A percentile compares a stretch with the other conserved stretches of the same genome.
Evolutionary conservation across 1,139 yeast species (phyloP).

Genomic region (Blastobotrys elegans): DNA sequence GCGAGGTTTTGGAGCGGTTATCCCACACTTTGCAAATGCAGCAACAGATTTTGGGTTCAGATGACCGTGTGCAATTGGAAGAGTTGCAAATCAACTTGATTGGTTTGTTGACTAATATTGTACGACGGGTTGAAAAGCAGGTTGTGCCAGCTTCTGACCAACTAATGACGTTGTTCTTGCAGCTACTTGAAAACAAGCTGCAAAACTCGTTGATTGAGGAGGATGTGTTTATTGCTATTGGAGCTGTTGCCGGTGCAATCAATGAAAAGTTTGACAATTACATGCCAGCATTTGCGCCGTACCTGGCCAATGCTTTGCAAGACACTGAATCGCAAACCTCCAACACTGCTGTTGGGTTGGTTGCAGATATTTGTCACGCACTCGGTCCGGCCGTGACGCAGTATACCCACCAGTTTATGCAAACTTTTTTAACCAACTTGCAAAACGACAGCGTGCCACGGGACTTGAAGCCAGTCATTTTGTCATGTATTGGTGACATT

Average conservation of each 20-base stretch:
- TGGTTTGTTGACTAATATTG: slow-evolving; percentile 80
- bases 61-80: slow-evolving; percentile 72
- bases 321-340: slow-evolving; percentile 82
- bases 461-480: slow-evolving; percentile 78
- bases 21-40: slow-evolving; percentile 59
- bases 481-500: slow-evolving; percentile 95
- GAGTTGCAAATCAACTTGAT: slow-evolving; percentile 85
- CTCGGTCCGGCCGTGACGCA: slow-evolving; percentile 68
- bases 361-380: slow-evolving; percentile 96
- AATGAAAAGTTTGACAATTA: slow-evolving; percentile 67
- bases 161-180: slow-evolving; percentile 78
- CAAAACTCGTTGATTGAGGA: slow-evolving; percentile 83
- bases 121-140: slow-evolving; percentile 71
- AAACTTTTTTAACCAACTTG: slow-evolving; percentile 67
- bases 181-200: slow-evolving; percentile 53
- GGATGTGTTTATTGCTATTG: slow-evolving; percentile 86
- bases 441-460: slow-evolving; percentile 62
- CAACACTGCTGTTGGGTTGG: slow-evolving; percentile 86
- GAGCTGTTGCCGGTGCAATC: slow-evolving; percentile 80
- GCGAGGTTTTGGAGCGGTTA: slow-evolving; percentile 66
- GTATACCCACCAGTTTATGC: slow-evolving; percentile 78
- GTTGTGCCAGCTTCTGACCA: slow-evolving; percentile 70
- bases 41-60: slow-evolving; percentile 44
- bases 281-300: slow-evolving; percentile 79
- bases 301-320: slow-evolving; percentile 66